Percentiles rank a stretch among this genome's conserved stretches.
Evolutionary conservation across 495 filamentous ascomycete species (phyloP).

Genomic region (Hypoxylon perforatum): DNA sequence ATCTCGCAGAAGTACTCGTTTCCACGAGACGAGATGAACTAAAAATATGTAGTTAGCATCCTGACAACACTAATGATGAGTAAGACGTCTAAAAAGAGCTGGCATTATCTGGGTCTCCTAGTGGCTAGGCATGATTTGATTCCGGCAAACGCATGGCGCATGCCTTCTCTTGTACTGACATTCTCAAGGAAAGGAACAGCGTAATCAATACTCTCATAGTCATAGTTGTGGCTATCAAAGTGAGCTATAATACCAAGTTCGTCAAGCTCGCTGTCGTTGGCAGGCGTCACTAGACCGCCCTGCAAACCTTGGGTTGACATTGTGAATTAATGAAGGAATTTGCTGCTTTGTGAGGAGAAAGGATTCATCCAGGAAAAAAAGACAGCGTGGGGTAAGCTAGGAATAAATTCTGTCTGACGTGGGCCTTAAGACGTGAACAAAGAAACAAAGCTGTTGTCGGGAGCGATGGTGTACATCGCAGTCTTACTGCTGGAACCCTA

Average conservation of each 20-base stretch:
- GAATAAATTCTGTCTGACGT: background rate
- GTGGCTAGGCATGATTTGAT: background rate
- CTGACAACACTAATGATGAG: background rate
- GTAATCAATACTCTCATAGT: too few relatives aligned
- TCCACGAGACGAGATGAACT: constrained; percentile 97
- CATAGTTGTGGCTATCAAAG: too few relatives aligned
- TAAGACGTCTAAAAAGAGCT: background rate
- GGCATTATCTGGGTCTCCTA: background rate
- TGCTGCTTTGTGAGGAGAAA: background rate
- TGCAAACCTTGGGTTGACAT: background rate
- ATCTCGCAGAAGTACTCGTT: constrained; percentile 99
- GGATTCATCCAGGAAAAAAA: background rate
- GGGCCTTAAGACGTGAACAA: background rate
- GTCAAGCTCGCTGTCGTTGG: too few relatives aligned
- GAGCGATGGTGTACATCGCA: too few relatives aligned
- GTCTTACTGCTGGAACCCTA: too few relatives aligned
- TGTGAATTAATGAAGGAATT: background rate
- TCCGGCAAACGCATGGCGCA: background rate
- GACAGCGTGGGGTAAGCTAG: background rate
- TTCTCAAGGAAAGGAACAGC: background rate
- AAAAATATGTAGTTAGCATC: constrained; percentile 36
- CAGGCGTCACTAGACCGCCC: too few relatives aligned
- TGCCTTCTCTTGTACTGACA: constrained; percentile 4
- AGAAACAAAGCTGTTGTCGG: background rate
- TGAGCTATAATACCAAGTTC: too few relatives aligned